Evolutionary conservation across 2,329 filamentous ascomycete species (phyloP).

Genomic region (Ceratocystis huliohia): DNA sequence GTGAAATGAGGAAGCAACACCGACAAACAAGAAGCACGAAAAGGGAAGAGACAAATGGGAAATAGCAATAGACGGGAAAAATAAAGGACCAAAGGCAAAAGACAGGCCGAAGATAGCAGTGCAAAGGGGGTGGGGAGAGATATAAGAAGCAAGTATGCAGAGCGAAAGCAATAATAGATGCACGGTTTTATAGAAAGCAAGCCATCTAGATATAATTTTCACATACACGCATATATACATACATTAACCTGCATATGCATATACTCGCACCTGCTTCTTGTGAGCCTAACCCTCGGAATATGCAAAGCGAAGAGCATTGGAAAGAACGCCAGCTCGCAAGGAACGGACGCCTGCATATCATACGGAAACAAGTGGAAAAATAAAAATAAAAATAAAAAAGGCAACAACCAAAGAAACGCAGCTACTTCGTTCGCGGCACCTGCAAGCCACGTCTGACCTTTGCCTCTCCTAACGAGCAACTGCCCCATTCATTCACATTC

Average conservation of each 20-base stretch:
- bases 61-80: not conserved
- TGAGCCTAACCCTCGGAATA: not conserved
- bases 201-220: not conserved
- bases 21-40: not conserved
- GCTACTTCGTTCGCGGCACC: not conserved
- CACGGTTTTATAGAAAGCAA: not conserved
- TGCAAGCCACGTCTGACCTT: constrained; percentile 5
- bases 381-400: not conserved
- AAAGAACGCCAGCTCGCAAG: not conserved
- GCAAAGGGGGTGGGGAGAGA: too few species aligned
- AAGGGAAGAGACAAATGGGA: not conserved
- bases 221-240: not conserved
- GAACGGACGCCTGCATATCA: not conserved
- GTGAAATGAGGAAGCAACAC: not conserved
- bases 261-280: not conserved
- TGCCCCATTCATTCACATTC: not conserved
- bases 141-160: too few species aligned
- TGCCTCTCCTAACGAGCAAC: not conserved
- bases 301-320: not conserved
- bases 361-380: too few species aligned
- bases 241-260: not conserved
- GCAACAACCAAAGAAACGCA: not conserved
- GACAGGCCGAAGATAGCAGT: too few species aligned
- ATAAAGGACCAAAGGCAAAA: too few species aligned
- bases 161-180: not conserved